Evolutionary conservation across 176 grass and related monocot species (phyloP), one percentile per base, ranked within the genome.

Genomic region (Eragrostis curvula): DNA sequence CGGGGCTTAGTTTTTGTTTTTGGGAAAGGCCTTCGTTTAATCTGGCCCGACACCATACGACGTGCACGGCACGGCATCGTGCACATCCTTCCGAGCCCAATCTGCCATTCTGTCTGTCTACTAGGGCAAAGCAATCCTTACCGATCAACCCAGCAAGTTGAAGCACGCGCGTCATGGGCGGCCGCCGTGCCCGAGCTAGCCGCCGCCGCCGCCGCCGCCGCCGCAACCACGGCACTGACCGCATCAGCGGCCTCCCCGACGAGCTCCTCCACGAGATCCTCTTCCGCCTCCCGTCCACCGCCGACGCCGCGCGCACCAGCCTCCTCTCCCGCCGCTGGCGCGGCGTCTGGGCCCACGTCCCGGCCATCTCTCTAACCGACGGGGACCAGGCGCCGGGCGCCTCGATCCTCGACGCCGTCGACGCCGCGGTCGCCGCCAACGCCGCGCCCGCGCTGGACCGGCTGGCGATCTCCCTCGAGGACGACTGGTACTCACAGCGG

Each of bases 161-260:
- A n/a, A n/a, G n/a, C n/a, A n/a, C n/a, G n/a, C n/a, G n/a, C n/a
- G n/a, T n/a, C n/a, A n/a, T n/a, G n/a, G n/a, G n/a, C n/a, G n/a
- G n/a, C n/a, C n/a, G n/a, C n/a, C n/a, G n/a, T n/a, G n/a, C n/a
- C n/a, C n/a, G n/a, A n/a, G n/a, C n/a, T n/a, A n/a, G n/a, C n/a
- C n/a, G n/a, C n/a, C n/a, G n/a, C n/a, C n/a, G n/a, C n/a, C n/a
- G n/a, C n/a, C n/a, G n/a, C n/a, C n/a, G n/a, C n/a, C n/a, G n/a
- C 51, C 5, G 6, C 39, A 18, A 6, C 6, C 6, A 6, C 9
- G 9, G 16, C 44, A 16, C 7, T 4, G 63, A 80, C 36, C 65
- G 17, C 50, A 80, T 80, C 20, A 69, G 78, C 50, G 49, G 11
- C 78, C 78, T 80, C 49, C 15, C 49, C 32, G 78, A 80, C 78